phyloP scores from a whole-genome alignment of 352 stramenopile species.

The Phytophthora cryptogea region DNA sequence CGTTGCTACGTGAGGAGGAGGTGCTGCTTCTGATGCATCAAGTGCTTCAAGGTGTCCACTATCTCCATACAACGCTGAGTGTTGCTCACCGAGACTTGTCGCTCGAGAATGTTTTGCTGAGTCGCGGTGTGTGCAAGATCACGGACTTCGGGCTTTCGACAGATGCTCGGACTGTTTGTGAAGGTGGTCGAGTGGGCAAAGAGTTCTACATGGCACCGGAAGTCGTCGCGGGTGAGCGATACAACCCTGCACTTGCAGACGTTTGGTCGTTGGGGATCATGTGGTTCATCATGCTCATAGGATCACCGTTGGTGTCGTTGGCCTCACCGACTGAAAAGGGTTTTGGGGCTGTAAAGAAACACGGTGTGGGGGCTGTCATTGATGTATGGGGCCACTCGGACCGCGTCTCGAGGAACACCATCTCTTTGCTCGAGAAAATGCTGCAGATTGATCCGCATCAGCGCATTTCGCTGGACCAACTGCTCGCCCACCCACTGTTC shows the following conservation, averaged over 20 bases:
- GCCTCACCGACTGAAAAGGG: slow-evolving; percentile 36
- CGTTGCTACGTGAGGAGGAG: slow-evolving; percentile 25
- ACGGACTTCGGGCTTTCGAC: slow-evolving; percentile 60
- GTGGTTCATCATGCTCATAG: slow-evolving; percentile 70
- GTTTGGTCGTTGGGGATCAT: slow-evolving; percentile 74
- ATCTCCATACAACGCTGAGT: slow-evolving; percentile 41
- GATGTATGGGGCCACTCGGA: slow-evolving; percentile 32
- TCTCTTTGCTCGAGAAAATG: slow-evolving; percentile 36
- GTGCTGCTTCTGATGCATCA: slow-evolving; percentile 45
- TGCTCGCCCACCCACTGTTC: slow-evolving; percentile 13
- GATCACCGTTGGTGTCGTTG: slow-evolving; percentile 49
- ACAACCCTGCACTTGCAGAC: slow-evolving; percentile 54
- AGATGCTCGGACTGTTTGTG: slow-evolving; percentile 16
- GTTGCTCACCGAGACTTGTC: slow-evolving; percentile 60
- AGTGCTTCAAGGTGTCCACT: slow-evolving; percentile 44
- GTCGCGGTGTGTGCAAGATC: slow-evolving; percentile 46
- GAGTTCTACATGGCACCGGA: slow-evolving; percentile 74
- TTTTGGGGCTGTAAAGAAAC: slow-evolving; percentile 22
- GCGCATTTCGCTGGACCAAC: slow-evolving; percentile 22
- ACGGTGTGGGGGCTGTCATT: slow-evolving; percentile 39
- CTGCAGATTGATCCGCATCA: slow-evolving; percentile 31
- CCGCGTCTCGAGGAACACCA: slow-evolving; percentile 16
- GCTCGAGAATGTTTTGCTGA: slow-evolving; percentile 58
- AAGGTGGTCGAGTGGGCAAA: slow-evolving; percentile 52
- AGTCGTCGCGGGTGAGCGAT: slow-evolving; percentile 40